Evolutionary conservation across 495 filamentous ascomycete genomes (phyloP).

Genomic region (Aspergillus nanangensis): DNA sequence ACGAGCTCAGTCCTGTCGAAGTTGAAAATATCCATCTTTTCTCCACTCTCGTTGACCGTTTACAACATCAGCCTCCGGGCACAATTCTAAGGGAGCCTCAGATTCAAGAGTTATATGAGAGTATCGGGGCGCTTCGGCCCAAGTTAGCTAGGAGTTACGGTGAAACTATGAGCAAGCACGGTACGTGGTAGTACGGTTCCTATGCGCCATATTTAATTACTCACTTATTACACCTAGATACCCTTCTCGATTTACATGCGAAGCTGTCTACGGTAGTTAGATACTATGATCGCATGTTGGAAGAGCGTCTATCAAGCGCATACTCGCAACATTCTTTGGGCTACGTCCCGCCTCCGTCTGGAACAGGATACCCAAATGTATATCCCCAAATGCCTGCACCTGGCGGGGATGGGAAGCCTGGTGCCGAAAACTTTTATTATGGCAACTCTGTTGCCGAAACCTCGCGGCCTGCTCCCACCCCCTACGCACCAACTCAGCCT

Average conservation of each 20-base stretch:
- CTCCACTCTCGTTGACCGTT: constrained; percentile 85
- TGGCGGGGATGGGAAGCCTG: constrained; percentile 41
- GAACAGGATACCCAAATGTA: constrained; percentile 53
- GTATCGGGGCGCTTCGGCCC: constrained; percentile 84
- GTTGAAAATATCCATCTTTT: constrained; percentile 98
- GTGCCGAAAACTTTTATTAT: constrained; percentile 78
- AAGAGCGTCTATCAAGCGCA: constrained; percentile 87
- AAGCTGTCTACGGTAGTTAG: constrained; percentile 95
- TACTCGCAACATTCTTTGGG: constrained; percentile 73
- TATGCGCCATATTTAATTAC: constrained; percentile 2
- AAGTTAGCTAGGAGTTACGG: constrained; percentile 96
- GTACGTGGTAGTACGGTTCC: constrained; percentile 41
- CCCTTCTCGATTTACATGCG: constrained; percentile 86
- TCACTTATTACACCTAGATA: constrained; percentile 52
- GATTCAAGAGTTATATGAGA: constrained; percentile 97
- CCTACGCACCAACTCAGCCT: constrained; percentile 45
- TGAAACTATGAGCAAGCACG: constrained; percentile 99
- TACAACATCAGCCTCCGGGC: constrained; percentile 92
- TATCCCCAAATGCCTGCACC: constrained; percentile 63
- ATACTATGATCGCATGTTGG: constrained; percentile 98
- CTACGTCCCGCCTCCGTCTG: constrained; percentile 37
- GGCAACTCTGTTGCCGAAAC: constrained; percentile 53
- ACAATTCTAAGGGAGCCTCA: constrained; percentile 94
- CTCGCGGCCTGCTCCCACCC: constrained; percentile 20
- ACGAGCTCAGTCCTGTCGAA: constrained; percentile 90